These are phyloP conservation scores for Hericium erinaceus DNA, from an alignment of 768 basidiomycete species.

Conservation along the genomic window DNA sequence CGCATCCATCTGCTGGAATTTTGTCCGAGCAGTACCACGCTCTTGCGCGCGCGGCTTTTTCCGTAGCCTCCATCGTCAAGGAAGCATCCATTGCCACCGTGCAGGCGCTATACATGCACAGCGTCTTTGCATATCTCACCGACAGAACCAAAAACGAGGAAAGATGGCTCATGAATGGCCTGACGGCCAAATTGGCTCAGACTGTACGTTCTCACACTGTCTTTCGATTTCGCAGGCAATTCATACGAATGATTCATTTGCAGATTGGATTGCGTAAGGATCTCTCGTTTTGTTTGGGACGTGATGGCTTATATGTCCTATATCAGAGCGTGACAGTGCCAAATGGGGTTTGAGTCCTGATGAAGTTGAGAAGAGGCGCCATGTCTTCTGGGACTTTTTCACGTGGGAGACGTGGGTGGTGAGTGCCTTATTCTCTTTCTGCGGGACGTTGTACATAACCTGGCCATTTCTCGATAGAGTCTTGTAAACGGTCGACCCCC, in stretches of 20 bases:
- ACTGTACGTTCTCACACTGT: conserved; percentile 24
- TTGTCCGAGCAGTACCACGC: conserved; percentile 28
- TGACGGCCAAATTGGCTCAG: conserved; percentile 33
- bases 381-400: background rate
- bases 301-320: background rate
- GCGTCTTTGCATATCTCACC: conserved; percentile 32
- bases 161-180: conserved; percentile 40
- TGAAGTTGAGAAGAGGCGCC: background rate
- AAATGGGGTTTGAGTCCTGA: background rate
- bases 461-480: conserved; percentile 22
- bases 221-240: background rate
- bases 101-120: conserved; percentile 37
- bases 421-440: background rate
- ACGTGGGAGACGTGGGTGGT: background rate
- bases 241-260: background rate
- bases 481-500: conserved; percentile 44
- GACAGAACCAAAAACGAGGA: conserved; percentile 35
- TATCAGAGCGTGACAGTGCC: background rate
- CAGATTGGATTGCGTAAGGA: background rate
- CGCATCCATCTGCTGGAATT: conserved; percentile 18
- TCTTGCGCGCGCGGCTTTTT: conserved; percentile 38
- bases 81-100: conserved; percentile 39
- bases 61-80: conserved; percentile 32
- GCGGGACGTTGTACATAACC: background rate
- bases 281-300: no score